Conservation (phyloP, 306 rosid species). For the Cucurbita maxima region DNA sequence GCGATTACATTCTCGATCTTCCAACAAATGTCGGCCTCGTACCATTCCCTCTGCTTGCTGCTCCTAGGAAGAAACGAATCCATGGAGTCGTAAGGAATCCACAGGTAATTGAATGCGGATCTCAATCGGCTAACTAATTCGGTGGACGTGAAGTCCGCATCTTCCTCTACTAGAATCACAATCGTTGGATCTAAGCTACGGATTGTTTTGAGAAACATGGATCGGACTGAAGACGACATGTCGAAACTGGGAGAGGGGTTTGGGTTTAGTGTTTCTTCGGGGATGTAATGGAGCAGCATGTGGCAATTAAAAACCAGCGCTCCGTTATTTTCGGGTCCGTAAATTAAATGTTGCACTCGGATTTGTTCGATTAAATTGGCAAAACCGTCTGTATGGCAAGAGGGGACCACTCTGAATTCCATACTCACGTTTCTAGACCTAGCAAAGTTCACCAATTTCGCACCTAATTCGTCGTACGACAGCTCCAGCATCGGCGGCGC, state of each 20-base stretch:
- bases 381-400: slow-evolving; percentile 49
- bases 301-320: slow-evolving; percentile 76
- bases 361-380: slow-evolving; percentile 49
- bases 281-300: slow-evolving; percentile 83
- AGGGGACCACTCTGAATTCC: slow-evolving; percentile 55
- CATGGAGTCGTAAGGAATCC: slow-evolving; percentile 86
- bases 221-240: slow-evolving; percentile 20
- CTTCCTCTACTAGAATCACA: slow-evolving; percentile 66
- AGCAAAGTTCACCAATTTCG: slow-evolving; percentile 57
- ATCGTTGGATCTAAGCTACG: slow-evolving; percentile 55
- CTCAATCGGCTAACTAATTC: slow-evolving; percentile 45
- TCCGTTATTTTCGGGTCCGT: slow-evolving; percentile 20
- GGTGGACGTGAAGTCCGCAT: slow-evolving; percentile 61
- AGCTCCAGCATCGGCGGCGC: slow-evolving; percentile 58
- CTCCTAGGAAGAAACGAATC: slow-evolving; percentile 63
- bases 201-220: slow-evolving; percentile 48
- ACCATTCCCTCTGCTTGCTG: slow-evolving; percentile 79
- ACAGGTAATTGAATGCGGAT: slow-evolving; percentile 72
- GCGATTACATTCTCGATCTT: slow-evolving; percentile 84
- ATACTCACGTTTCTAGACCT: slow-evolving; percentile 40
- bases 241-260: slow-evolving; percentile 1
- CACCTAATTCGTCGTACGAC: slow-evolving; percentile 59
- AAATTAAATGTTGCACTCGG: slow-evolving; percentile 42
- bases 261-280: slow-evolving; percentile 40
- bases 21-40: slow-evolving; percentile 74